Conservation (phyloP, 2,329 filamentous ascomycete species). For the Cephalotrichum gorgonifer region DNA sequence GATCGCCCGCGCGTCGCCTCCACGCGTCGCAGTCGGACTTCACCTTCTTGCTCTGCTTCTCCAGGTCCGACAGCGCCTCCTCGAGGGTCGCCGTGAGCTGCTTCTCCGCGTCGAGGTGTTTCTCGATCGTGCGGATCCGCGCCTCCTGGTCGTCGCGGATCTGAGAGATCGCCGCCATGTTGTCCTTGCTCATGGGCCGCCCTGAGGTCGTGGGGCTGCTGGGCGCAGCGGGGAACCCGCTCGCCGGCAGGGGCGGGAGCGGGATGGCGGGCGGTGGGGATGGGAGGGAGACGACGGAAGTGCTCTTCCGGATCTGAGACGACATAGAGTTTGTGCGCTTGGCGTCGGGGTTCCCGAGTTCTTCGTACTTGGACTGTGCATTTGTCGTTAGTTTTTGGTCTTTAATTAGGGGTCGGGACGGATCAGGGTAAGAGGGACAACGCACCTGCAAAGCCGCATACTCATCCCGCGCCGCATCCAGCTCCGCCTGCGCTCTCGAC, state of each 20-base stretch:
- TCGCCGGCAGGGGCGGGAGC: constrained; percentile 76
- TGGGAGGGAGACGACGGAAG: constrained; percentile 72
- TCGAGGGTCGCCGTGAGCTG: constrained; percentile 92
- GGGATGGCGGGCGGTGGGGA: constrained; percentile 93
- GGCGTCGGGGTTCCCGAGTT: constrained; percentile 27
- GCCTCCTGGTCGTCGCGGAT: constrained; percentile 91
- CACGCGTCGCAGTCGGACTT: constrained; percentile 84
- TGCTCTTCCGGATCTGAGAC: constrained; percentile 74
- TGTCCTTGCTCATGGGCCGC: constrained; percentile 76
- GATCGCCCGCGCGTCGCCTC: constrained; percentile 71
- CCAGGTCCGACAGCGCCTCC: constrained; percentile 88
- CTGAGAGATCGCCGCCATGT: constrained; percentile 53
- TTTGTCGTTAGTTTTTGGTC: neutral
- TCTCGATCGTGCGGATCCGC: constrained; percentile 91
- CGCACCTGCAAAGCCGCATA: constrained; percentile 69
- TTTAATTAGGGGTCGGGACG: neutral
- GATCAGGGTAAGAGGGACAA: constrained; percentile 1
- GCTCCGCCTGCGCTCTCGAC: constrained; percentile 52
- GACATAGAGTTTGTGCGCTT: constrained; percentile 49
- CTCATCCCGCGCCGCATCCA: constrained; percentile 58
- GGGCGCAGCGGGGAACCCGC: constrained; percentile 36
- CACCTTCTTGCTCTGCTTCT: constrained; percentile 83
- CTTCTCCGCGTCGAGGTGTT: constrained; percentile 90
- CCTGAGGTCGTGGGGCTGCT: constrained; percentile 41
- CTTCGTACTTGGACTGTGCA: constrained; percentile 23